These are phyloP conservation scores for Pestalotiopsis sp. DNA, from an alignment of 2,329 filamentous ascomycete genomes.

Conservation along the genomic window DNA sequence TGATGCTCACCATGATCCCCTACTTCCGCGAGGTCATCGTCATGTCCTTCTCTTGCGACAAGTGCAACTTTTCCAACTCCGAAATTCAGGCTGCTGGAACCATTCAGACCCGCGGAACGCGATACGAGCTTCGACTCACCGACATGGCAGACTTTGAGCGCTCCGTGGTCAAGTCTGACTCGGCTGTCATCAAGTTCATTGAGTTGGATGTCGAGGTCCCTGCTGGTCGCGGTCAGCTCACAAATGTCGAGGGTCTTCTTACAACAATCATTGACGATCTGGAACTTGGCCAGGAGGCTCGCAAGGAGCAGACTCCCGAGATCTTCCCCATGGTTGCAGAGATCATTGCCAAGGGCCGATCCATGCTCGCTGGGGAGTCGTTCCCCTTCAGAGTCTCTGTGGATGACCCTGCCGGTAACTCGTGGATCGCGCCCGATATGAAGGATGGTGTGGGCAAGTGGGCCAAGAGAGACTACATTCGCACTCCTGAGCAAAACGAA, in stretches of 20 bases:
- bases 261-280: slow-evolving; percentile 78
- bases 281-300: slow-evolving; percentile 75
- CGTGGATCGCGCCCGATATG: slow-evolving; percentile 88
- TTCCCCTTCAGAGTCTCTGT: slow-evolving; percentile 88
- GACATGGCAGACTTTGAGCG: slow-evolving; percentile 73
- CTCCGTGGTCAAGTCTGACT: slow-evolving; percentile 91
- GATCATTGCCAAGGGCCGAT: slow-evolving; percentile 70
- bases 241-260: slow-evolving; percentile 89
- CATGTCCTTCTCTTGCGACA: slow-evolving; percentile 92
- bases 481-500: slow-evolving; percentile 84
- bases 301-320: slow-evolving; percentile 77
- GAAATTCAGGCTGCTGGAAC: slow-evolving; percentile 91
- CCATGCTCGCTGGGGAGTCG: slow-evolving; percentile 74
- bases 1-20: slow-evolving; percentile 89
- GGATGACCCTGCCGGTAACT: slow-evolving; percentile 93
- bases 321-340: slow-evolving; percentile 75
- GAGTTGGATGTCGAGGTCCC: slow-evolving; percentile 94
- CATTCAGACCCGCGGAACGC: slow-evolving; percentile 84
- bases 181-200: slow-evolving; percentile 80
- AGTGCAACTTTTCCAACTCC: slow-evolving; percentile 88
- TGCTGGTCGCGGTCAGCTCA: slow-evolving; percentile 84
- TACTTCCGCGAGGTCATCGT: slow-evolving; percentile 98
- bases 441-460: slow-evolving; percentile 83
- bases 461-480: slow-evolving; percentile 79
- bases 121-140: slow-evolving; percentile 81